phyloP scores from a whole-genome alignment of 1,284 basidiomycete genomes.

The Ceratobasidium sp. region DNA sequence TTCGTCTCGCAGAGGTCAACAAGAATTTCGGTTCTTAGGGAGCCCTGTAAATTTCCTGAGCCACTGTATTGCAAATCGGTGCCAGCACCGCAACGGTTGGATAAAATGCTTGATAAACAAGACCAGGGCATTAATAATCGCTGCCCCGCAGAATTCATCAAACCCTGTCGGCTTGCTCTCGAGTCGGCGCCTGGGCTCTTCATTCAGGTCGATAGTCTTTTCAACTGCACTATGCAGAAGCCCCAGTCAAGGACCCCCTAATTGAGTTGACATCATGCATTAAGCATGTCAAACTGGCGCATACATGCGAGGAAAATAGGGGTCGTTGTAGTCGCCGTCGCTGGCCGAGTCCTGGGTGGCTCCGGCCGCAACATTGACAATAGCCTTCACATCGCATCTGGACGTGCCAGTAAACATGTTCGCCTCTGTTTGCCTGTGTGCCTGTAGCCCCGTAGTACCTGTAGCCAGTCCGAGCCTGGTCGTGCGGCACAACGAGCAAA shows the following conservation, averaged over 20 bases:
- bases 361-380: constrained; percentile 34
- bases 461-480: constrained; percentile 30
- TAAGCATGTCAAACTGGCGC: not conserved
- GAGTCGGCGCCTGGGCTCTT: constrained; percentile 8
- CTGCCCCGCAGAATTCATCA: not conserved
- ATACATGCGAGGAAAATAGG: constrained; percentile 28
- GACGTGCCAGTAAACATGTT: not conserved
- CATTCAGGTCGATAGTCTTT: constrained; percentile 13
- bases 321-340: constrained; percentile 26
- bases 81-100: not conserved
- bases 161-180: constrained; percentile 1
- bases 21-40: not conserved
- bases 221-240: too few species aligned
- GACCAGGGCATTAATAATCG: constrained; percentile 8
- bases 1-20: not conserved
- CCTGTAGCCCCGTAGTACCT: constrained; percentile 30
- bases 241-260: too few species aligned
- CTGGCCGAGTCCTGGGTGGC: constrained; percentile 34
- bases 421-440: not conserved
- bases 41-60: not conserved
- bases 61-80: not conserved
- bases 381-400: constrained; percentile 8
- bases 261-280: too few species aligned
- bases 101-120: constrained; percentile 36
- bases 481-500: constrained; percentile 10